A percentile compares a stretch with the other conserved stretches of the same genome.
Evolutionary conservation across 768 basidiomycete genomes (phyloP).

Genomic region (Agaricus blazei): DNA sequence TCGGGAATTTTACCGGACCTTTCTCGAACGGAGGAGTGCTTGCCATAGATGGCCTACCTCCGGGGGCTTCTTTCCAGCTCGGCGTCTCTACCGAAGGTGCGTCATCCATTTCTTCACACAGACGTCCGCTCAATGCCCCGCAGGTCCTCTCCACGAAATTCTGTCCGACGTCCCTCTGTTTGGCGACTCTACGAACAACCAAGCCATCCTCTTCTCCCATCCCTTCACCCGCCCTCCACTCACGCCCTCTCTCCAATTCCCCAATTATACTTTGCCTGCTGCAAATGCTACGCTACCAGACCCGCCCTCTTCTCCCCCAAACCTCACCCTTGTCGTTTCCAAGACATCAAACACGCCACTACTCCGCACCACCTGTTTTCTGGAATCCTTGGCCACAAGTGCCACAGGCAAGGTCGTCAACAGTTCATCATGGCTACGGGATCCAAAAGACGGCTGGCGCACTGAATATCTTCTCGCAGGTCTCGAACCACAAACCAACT

Average conservation of each 20-base stretch:
- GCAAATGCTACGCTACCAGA: constrained; percentile 45
- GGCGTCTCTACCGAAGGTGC: constrained; percentile 45
- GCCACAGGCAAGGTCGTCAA: constrained; percentile 35
- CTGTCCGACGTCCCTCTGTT: constrained; percentile 46
- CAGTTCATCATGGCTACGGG: constrained; percentile 52
- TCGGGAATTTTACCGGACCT: constrained; percentile 8
- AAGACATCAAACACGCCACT: constrained; percentile 39
- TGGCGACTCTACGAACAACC: constrained; percentile 71
- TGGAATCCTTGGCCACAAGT: constrained; percentile 26
- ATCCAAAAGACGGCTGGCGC: constrained; percentile 50
- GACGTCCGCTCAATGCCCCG: background rate
- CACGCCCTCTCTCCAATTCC: constrained; percentile 42
- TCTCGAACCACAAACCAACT: constrained; percentile 65
- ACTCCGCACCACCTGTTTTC: constrained; percentile 55
- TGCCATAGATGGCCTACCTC: constrained; percentile 30
- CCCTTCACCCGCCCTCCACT: constrained; percentile 31
- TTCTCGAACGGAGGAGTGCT: constrained; percentile 47
- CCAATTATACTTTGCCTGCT: constrained; percentile 70
- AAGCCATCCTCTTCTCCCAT: constrained; percentile 70
- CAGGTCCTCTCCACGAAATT: constrained; percentile 46
- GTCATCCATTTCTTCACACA: constrained; percentile 1
- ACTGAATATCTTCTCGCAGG: constrained; percentile 62
- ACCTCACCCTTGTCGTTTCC: constrained; percentile 52
- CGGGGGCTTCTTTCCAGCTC: constrained; percentile 46
- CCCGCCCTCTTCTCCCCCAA: constrained; percentile 36